phyloP scores from a whole-genome alignment of 2,329 filamentous ascomycete genomes.

The Fusarium foetens region DNA sequence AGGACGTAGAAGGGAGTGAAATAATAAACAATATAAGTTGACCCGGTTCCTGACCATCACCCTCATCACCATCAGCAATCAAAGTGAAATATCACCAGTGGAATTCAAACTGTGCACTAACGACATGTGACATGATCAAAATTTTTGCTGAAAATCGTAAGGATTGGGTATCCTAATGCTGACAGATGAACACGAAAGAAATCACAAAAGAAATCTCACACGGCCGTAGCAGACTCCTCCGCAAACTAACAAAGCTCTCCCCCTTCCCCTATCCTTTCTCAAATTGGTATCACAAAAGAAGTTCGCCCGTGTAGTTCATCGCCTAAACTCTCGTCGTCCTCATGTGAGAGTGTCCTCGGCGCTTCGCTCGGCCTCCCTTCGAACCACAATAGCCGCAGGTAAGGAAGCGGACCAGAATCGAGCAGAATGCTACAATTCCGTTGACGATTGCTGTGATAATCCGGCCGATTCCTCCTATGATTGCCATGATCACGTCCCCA shows the following conservation, averaged over 20 bases:
- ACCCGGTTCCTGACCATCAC: neutral
- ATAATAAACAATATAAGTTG: neutral
- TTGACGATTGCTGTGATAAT: conserved; percentile 74
- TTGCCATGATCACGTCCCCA: conserved; percentile 72
- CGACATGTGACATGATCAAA: neutral
- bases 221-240: conserved; percentile 16
- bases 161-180: conserved; percentile 47
- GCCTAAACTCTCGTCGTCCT: conserved; percentile 31
- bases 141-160: conserved; percentile 10
- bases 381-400: conserved; percentile 60
- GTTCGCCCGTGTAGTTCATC: neutral
- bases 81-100: neutral
- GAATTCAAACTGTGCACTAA: neutral
- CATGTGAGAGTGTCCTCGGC: conserved; percentile 26
- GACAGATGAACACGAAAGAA: conserved; percentile 19
- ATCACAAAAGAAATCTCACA: conserved; percentile 25
- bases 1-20: too few relatives aligned
- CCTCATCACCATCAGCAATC: neutral
- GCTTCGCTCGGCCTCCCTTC: conserved; percentile 23
- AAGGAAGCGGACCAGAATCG: conserved; percentile 74
- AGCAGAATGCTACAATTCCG: conserved; percentile 72
- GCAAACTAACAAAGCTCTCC: neutral
- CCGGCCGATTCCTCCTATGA: conserved; percentile 72
- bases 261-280: neutral
- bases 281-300: conserved; percentile 19